Evolutionary conservation across 495 filamentous ascomycete species (phyloP), one percentile per base, ranked within the genome.

Genomic region (Platismatia glauca): DNA sequence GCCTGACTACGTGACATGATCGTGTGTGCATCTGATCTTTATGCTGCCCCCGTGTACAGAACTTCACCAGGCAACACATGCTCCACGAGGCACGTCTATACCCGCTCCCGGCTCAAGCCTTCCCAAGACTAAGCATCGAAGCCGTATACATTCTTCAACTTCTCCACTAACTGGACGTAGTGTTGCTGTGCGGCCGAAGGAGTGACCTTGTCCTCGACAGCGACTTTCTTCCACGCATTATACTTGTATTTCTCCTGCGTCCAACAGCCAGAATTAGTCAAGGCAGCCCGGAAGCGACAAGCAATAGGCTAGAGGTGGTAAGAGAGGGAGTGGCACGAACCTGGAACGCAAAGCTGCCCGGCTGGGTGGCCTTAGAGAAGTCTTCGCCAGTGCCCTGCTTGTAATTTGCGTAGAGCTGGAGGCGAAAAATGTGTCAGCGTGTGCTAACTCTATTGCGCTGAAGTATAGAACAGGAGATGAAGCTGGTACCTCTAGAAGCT

Each of bases 181-280:
- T 82, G 76, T 71, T 82, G 81, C 83, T 93, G 84, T 12, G 90
- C 89, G 60, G 86, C 72, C 64, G 82, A 77, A 46, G 78, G 61
- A 55, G 76, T 81, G 57, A 86, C 72, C 57, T 79, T 80, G 57
- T 85, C 81, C 31, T 85, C 74, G 4, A 50, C 65, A 63, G 81
- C 74, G 64, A 81, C 72, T 62, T 82, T 79, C 73, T 86, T 71
- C 89, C 90, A 96, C 24, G 85, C 86, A 39, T 79, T 79, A 77
- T 84, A 81, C 80, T 93, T 94, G 65, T 84, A 84, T 77, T 91
- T 93, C 74, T 75, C 84, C 90, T 95, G 57, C 67, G 66, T 7
- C 1, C 0, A 7, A 41, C 15, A 16, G 8, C 11, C 3, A 29
- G n/a, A 16, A n/a, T 41, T 20, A 39, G 59, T 59, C 33, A 39